Conservation (phyloP, 371 early-diverging fungal species). For the Batrachochytrium dendrobatidis region DNA sequence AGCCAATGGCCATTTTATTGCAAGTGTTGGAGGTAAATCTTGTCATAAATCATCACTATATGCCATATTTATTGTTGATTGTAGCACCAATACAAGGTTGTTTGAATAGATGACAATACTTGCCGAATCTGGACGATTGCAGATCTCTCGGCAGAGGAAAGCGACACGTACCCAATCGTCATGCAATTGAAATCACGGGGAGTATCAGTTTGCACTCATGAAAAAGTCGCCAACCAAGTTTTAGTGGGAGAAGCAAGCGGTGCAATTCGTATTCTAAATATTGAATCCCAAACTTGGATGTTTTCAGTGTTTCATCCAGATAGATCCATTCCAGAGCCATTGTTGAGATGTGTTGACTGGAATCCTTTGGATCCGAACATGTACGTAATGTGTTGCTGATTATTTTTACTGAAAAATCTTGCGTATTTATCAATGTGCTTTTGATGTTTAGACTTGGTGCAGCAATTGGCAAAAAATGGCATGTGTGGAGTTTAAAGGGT, state of each 20-base stretch:
- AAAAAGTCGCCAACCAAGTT: neutral
- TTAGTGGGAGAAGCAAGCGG: neutral
- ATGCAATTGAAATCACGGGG: neutral
- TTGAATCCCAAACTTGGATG: neutral
- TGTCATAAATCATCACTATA: neutral
- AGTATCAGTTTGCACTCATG: neutral
- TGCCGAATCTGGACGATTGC: neutral
- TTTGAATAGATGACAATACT: neutral
- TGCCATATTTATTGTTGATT: neutral
- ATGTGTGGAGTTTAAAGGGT: neutral
- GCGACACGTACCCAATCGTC: neutral
- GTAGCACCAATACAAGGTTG: neutral
- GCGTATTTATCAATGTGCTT: neutral
- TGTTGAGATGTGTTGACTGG: conserved; percentile 1
- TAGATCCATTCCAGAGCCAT: neutral
- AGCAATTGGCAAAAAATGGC: neutral
- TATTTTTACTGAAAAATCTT: neutral
- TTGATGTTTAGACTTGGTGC: neutral
- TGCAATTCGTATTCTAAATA: conserved; percentile 2
- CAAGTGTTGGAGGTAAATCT: neutral
- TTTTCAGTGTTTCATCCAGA: conserved; percentile 4
- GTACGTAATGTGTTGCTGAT: neutral
- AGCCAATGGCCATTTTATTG: neutral
- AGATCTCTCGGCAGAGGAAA: neutral
- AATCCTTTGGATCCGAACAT: neutral